Percentiles rank a stretch among this genome's conserved stretches.
These are phyloP conservation scores for Wickerhamomyces ciferrii DNA, from an alignment of 805 yeast genomes.

Conservation along the genomic window DNA sequence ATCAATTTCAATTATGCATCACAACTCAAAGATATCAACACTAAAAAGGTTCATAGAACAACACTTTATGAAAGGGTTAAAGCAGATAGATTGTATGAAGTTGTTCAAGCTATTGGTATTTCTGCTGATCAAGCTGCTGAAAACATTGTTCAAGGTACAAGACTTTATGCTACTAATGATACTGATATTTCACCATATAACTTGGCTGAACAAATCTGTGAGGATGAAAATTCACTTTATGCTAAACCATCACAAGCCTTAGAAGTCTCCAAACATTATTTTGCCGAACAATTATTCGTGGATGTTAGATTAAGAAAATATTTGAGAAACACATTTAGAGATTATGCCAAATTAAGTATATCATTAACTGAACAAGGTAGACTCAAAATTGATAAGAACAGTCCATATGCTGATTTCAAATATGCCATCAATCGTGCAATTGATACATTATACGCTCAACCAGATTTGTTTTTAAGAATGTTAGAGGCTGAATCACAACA, in stretches of 20 bases:
- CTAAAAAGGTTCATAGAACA: slow-evolving; percentile 34
- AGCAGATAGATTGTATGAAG: slow-evolving; percentile 54
- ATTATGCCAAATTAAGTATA: slow-evolving; percentile 65
- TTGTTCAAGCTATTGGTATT: slow-evolving; percentile 69
- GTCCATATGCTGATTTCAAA: slow-evolving; percentile 84
- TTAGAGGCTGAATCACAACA: slow-evolving; percentile 84
- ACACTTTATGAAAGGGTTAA: slow-evolving; percentile 64
- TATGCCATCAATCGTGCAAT: slow-evolving; percentile 82
- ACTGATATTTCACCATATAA: slow-evolving; percentile 55
- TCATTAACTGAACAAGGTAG: slow-evolving; percentile 80
- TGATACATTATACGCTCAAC: slow-evolving; percentile 64
- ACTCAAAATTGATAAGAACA: slow-evolving; percentile 69
- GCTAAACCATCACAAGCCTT: slow-evolving; percentile 57
- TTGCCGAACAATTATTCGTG: slow-evolving; percentile 74
- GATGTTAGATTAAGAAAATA: slow-evolving; percentile 76
- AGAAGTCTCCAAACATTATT: slow-evolving; percentile 69
- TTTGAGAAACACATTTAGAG: slow-evolving; percentile 56
- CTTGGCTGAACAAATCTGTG: slow-evolving; percentile 39
- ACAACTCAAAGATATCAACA: slow-evolving; percentile 31
- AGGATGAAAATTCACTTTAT: slow-evolving; percentile 38
- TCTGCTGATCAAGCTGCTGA: slow-evolving; percentile 80
- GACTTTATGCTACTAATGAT: slow-evolving; percentile 71
- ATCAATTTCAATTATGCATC: slow-evolving; percentile 61
- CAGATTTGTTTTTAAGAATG: slow-evolving; percentile 85
- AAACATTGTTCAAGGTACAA: slow-evolving; percentile 62